These are phyloP conservation scores for Cardamine chenopodiifolia DNA, from an alignment of 345 rosid species.

Conservation along the genomic window DNA sequence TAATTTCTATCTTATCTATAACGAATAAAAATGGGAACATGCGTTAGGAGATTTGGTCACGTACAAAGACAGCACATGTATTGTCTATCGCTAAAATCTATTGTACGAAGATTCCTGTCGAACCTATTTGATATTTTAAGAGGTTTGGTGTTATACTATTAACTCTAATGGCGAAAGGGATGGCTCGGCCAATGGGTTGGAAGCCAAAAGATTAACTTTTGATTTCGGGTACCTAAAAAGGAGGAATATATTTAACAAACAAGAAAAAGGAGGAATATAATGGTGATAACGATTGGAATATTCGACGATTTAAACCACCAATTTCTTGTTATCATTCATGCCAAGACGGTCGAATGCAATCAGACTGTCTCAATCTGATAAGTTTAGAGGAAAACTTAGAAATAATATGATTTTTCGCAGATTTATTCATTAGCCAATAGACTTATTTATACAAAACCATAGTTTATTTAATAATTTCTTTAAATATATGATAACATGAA, in stretches of 20 bases:
- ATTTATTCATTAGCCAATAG: no score
- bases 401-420: no score
- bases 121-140: neutral
- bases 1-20: neutral
- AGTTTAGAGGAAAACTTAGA: no score
- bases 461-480: no score
- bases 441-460: no score
- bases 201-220: neutral
- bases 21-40: slow-evolving; percentile 1
- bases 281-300: neutral
- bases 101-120: slow-evolving; percentile 12
- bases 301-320: neutral
- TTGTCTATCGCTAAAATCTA: slow-evolving; percentile 6
- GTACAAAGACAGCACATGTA: slow-evolving; percentile 5
- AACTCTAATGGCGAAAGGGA: neutral
- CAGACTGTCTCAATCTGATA: no score
- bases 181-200: slow-evolving; percentile 5
- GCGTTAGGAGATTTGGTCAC: slow-evolving; percentile 22
- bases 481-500: no score
- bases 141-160: slow-evolving; percentile 1
- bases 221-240: neutral
- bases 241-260: no score
- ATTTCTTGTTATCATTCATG: neutral
- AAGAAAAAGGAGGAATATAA: neutral
- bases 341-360: neutral